Base-by-base conservation (phyloP, 257 asterid genomes). In the Parsonsia alboflavescens region DNA sequence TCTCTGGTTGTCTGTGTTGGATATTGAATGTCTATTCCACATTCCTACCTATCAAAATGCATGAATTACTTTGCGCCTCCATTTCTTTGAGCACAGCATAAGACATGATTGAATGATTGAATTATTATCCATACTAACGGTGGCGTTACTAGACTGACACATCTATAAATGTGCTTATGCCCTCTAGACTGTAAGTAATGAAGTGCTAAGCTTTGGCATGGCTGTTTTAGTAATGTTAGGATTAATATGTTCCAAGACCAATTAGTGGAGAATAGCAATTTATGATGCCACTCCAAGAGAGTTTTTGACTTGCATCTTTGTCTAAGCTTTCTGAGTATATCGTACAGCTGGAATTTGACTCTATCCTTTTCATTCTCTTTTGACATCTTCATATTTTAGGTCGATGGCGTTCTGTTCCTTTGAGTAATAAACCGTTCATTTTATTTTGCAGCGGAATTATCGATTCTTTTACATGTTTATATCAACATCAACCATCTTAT, bases 381-480 rank as follows among this genome's bases (percentile, higher is more conserved):
- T 22, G 12, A 6, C 11, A 33, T 10, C 4, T 45, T 22, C 19
- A 44, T 30, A 24, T 24, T 22, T 13, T 70, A 26, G 11, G 48
- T 63, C 45, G 6, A 21, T 53, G 42, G 13, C 46, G 1, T 7
- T 72, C 41, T 44, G 45, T 46, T 26, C 7, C 66, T 49, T 21
- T 45, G 56, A 56, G 81, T 85, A 64, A 80, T 49, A 59, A 57
- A 64, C 30, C 9, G 26, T 28, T 73, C 66, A 72, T 71, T n/a
- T 71, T 33, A 74, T 53, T 64, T 75, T 87, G 88, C 97, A 93
- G 98, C 91, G 98, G 61, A 93, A 90, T 81, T 93, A 90, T 73
- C 85, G 93, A 68, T 93, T 89, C 89, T 93, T 89, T 89, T 93
- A 84, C 86, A 80, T 91, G 96, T 93, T 90, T 81, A 87, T 90